Evolutionary conservation across 2,329 filamentous ascomycete genomes (phyloP), one percentile per base, ranked within the genome.

Genomic region (Raffaelea albimanens): DNA sequence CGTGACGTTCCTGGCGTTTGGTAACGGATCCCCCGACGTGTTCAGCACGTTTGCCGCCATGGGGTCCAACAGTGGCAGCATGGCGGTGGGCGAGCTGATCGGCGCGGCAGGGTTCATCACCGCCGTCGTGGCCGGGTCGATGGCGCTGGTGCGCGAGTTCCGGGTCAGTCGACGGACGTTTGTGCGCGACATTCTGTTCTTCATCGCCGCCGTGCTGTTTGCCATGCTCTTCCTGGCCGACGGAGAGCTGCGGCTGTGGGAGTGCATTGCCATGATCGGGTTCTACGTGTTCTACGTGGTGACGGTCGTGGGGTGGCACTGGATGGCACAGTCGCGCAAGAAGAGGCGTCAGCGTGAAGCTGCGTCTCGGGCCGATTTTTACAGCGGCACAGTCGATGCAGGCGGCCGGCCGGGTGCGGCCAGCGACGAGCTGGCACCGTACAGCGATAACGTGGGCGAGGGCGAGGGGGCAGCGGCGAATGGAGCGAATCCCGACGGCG

Each of bases 41-140:
- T 98, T 98, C 66, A 96, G 90, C 55, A 98, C 93, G 2, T 97
- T 98, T 67, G 93, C 93, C 16, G 94, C 93, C 56, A 97, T 98
- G 88, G 83, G 83, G 59, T 95, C 90, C 21, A 88, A 97, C 60
- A 96, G 90, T 62, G 91, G 91, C n/a, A 94, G 90, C 68, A 78
- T 98, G 73, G 93, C 93, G 1, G 82, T 98, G 38, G 93, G 93
- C 41, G 93, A 98, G 68, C 73, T 98, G 44, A 88, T 98, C 46
- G 93, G 93, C 31, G 93, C 93, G 11, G 93, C 93, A 31, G 82
- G 87, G 53, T 98, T 98, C 67, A 98, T 98, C 63, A 94, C 90
- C 1, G 86, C 90, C 2, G 91, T 98, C 18, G 93, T 98, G 31
- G 89, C 91, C 5, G 93, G 93, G 16, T 95, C 89, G 48, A 98